These are phyloP conservation scores for Rhizophora mangle DNA, from an alignment of 345 rosid species.

Conservation along the genomic window DNA sequence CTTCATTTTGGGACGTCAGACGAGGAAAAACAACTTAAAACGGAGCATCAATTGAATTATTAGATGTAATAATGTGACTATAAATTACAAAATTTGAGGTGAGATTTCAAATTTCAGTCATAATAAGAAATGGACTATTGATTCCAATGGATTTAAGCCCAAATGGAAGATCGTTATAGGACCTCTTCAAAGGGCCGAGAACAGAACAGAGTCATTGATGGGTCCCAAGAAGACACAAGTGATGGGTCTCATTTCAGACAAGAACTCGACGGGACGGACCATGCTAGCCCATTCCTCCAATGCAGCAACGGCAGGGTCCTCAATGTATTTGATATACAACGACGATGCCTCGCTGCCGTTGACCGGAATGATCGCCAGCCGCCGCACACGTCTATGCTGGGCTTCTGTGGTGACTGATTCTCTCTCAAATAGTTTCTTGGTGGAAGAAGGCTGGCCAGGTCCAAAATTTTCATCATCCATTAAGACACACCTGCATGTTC, in stretches of 20 bases:
- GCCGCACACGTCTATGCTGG: conserved; percentile 32
- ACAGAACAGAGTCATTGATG: conserved; percentile 14
- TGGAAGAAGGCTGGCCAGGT: conserved; percentile 28
- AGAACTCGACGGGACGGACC: conserved; percentile 27
- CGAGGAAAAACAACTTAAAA: too few species aligned
- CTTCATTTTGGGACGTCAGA: too few species aligned
- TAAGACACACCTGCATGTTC: too few species aligned
- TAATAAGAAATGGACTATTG: background rate
- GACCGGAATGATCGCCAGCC: conserved; percentile 30
- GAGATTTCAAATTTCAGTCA: too few species aligned
- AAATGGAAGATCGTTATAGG: conserved; percentile 6
- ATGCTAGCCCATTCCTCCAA: conserved; percentile 29
- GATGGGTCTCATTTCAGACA: conserved; percentile 31
- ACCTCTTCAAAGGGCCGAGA: conserved; percentile 14
- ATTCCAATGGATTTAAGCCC: conserved; percentile 29
- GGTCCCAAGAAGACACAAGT: conserved; percentile 31
- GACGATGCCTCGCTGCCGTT: conserved; percentile 33
- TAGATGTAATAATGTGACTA: too few species aligned
- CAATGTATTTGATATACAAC: conserved; percentile 20
- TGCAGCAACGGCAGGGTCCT: conserved; percentile 19
- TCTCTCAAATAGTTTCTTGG: conserved; percentile 16
- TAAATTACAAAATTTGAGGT: too few species aligned
- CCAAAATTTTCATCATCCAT: conserved; percentile 26
- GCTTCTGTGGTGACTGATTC: conserved; percentile 18
- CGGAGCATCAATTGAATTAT: too few species aligned